Conservation (phyloP, 805 yeast genomes). For the Cyberlindnera mycetangii region DNA sequence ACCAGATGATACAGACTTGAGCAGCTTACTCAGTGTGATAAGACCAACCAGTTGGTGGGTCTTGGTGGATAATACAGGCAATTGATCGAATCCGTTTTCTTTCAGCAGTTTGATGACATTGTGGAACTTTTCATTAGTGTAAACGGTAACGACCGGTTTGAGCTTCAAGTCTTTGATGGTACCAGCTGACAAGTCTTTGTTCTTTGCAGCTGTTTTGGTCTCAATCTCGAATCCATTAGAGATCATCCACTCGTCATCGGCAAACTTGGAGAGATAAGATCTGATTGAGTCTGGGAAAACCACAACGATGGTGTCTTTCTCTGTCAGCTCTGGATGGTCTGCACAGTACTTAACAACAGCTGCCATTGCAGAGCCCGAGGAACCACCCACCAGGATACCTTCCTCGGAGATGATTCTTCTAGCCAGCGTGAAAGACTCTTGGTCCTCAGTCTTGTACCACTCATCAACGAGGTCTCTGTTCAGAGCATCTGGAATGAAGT, state of each 20-base stretch:
- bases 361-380: conserved; percentile 79
- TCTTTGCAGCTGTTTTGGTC: conserved; percentile 35
- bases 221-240: conserved; percentile 66
- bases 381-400: conserved; percentile 88
- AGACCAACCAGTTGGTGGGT: conserved; percentile 62
- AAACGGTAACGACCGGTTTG: conserved; percentile 78
- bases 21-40: conserved; percentile 69
- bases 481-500: conserved; percentile 80
- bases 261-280: conserved; percentile 83
- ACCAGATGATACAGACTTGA: conserved; percentile 64
- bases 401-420: conserved; percentile 80
- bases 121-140: conserved; percentile 53
- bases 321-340: conserved; percentile 57
- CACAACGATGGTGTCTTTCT: conserved; percentile 72
- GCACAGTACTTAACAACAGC: conserved; percentile 71
- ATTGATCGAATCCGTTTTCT: conserved; percentile 78
- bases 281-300: conserved; percentile 85
- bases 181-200: conserved; percentile 47
- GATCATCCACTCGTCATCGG: conserved; percentile 89
- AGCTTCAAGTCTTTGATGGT: conserved; percentile 68
- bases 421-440: conserved; percentile 74
- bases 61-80: conserved; percentile 62
- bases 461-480: conserved; percentile 61
- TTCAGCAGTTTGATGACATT: conserved; percentile 68
- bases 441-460: conserved; percentile 87